phyloP scores from a whole-genome alignment of 305 asterid species.

The Fraxinus albicans region DNA sequence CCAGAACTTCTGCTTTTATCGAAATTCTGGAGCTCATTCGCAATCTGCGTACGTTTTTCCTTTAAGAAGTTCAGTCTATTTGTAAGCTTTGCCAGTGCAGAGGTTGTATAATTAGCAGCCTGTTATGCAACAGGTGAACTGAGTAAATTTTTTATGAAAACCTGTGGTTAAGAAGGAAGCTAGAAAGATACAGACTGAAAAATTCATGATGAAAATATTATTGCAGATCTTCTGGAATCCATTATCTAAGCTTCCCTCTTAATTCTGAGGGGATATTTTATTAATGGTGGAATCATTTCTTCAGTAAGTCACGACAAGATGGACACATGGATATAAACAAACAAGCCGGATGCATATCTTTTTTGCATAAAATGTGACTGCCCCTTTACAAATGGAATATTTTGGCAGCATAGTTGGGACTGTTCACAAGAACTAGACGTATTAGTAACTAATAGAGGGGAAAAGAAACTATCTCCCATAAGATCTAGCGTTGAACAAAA shows the following conservation, averaged over 20 bases:
- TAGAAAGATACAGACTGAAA: not conserved
- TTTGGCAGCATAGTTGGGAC: not conserved
- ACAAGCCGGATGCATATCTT: not conserved
- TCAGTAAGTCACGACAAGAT: not conserved
- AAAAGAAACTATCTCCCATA: not conserved
- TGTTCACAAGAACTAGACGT: not conserved
- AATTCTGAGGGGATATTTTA: not conserved
- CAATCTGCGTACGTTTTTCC: slow-evolving; percentile 78
- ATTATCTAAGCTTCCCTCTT: not conserved
- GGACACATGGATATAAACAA: not conserved
- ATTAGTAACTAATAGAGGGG: not conserved
- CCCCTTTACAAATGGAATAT: not conserved
- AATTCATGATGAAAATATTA: not conserved
- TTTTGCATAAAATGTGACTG: not conserved
- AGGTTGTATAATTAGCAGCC: slow-evolving; percentile 69
- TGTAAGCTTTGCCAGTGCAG: slow-evolving; percentile 88
- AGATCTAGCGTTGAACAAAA: not conserved
- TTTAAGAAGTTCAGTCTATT: slow-evolving; percentile 91
- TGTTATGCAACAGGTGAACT: slow-evolving; percentile 32
- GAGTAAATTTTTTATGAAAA: slow-evolving; percentile 16
- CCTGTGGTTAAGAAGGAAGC: not conserved
- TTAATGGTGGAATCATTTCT: not conserved
- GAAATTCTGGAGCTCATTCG: slow-evolving; percentile 63
- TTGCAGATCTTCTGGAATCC: not conserved
- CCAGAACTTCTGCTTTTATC: slow-evolving; percentile 52